Evolutionary conservation across 1,139 yeast species (phyloP).

Genomic region (Suhomyces coccinellae): DNA sequence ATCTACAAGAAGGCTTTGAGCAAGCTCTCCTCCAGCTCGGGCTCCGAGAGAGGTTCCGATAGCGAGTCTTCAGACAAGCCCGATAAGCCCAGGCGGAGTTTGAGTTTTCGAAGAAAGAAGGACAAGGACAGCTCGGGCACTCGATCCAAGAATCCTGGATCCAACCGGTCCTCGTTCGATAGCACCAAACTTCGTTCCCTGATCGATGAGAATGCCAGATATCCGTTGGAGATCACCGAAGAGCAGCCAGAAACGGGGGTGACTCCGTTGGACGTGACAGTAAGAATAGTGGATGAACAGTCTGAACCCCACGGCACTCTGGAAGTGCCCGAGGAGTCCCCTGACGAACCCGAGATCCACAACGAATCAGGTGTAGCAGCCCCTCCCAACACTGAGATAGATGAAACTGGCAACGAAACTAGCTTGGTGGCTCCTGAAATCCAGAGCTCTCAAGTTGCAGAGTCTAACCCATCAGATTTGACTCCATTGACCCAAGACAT

Average conservation of each 20-base stretch:
- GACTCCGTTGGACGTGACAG: conserved; percentile 8
- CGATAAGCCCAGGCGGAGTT: conserved; percentile 14
- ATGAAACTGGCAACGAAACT: not conserved
- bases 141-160: not conserved
- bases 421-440: not conserved
- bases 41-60: conserved; percentile 9
- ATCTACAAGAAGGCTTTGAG: conserved; percentile 16
- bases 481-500: too few species aligned
- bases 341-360: too few species aligned
- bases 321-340: not conserved
- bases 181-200: conserved; percentile 2
- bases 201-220: not conserved
- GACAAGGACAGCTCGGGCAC: conserved; percentile 2
- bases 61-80: conserved; percentile 4
- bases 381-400: not conserved
- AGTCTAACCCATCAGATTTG: not conserved
- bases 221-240: conserved; percentile 1
- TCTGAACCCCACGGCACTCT: not conserved
- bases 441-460: not conserved
- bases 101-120: conserved; percentile 13
- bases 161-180: conserved; percentile 2
- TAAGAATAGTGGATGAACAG: conserved; percentile 4
- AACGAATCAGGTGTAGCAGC: not conserved
- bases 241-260: conserved; percentile 7
- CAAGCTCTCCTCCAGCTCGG: conserved; percentile 13